A percentile compares a stretch with the other conserved stretches of the same genome.
These are phyloP conservation scores for Brettanomyces bruxellensis DNA, from an alignment of 805 yeast genomes.

Conservation along the genomic window DNA sequence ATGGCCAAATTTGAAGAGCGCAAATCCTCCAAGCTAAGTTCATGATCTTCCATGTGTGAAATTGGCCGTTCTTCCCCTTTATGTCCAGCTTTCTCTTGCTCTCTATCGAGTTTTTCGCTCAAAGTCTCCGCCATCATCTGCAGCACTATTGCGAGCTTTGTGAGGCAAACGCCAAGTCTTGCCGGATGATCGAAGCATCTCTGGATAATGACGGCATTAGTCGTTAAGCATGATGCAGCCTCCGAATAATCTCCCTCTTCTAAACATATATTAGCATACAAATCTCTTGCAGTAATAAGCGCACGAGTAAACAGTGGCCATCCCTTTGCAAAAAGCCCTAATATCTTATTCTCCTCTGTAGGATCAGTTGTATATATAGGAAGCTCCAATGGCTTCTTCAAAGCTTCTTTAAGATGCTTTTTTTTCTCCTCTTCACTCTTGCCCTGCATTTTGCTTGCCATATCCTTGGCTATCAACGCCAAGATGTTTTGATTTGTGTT, in stretches of 20 bases:
- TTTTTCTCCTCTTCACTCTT: constrained; percentile 4
- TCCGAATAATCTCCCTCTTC: constrained; percentile 14
- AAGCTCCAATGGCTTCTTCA: constrained; percentile 12
- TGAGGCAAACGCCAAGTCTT: constrained; percentile 9
- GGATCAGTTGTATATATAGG: constrained; percentile 14
- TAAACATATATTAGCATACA: constrained; percentile 18
- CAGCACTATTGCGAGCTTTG: constrained; percentile 13
- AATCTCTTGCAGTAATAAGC: constrained; percentile 17
- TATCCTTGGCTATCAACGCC: constrained; percentile 6
- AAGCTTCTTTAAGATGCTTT: constrained; percentile 7
- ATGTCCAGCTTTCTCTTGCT: not conserved
- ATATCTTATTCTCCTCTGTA: constrained; percentile 14
- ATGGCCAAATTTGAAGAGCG: not conserved
- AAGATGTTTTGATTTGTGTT: constrained; percentile 9
- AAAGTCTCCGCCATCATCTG: constrained; percentile 8
- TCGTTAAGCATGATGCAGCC: constrained; percentile 12
- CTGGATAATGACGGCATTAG: constrained; percentile 11
- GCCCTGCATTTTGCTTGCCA: constrained; percentile 5
- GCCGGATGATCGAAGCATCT: constrained; percentile 14
- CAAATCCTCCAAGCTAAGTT: not conserved
- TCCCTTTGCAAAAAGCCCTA: constrained; percentile 15
- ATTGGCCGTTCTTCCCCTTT: not conserved
- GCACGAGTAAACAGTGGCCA: constrained; percentile 21
- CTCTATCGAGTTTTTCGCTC: not conserved
- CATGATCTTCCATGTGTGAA: not conserved